Evolutionary conservation across 2,329 filamentous ascomycete species (phyloP).

Genomic region (Alternaria burnsii): DNA sequence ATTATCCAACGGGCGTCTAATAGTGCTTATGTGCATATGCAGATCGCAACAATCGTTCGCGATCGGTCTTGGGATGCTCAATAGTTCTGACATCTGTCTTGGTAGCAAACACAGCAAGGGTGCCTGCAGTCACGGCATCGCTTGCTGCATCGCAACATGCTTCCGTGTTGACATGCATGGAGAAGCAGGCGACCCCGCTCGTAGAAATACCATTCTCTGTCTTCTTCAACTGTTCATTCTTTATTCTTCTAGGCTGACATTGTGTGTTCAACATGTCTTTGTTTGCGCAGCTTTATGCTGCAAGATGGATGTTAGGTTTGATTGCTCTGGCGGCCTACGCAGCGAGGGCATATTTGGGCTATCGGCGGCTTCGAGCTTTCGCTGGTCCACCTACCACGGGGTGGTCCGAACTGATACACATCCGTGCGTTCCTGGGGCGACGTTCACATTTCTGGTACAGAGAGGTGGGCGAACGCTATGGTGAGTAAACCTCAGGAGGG

Average conservation of each 20-base stretch:
- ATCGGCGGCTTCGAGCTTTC: constrained; percentile 28
- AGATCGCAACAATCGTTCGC: too few relatives aligned
- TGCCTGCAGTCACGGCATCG: neutral
- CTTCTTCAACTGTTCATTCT: too few relatives aligned
- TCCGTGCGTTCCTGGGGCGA: neutral
- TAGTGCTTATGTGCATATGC: too few relatives aligned
- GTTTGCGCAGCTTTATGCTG: constrained; percentile 15
- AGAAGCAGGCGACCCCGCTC: constrained; percentile 3
- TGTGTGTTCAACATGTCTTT: constrained; percentile 11
- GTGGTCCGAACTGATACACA: constrained; percentile 37
- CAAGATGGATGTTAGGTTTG: constrained; percentile 18
- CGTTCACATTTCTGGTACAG: too few relatives aligned
- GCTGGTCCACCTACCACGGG: constrained; percentile 33
- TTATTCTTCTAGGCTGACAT: neutral
- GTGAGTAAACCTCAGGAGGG: constrained; percentile 18
- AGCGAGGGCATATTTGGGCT: constrained; percentile 22
- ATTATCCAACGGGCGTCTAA: too few relatives aligned
- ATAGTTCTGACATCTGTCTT: neutral
- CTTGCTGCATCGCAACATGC: constrained; percentile 1
- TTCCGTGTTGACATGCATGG: neutral
- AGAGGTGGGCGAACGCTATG: constrained; percentile 35
- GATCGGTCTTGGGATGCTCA: too few relatives aligned
- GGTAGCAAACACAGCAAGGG: neutral
- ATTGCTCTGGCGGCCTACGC: constrained; percentile 12
- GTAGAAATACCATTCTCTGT: neutral